Evolutionary conservation across 2,329 filamentous ascomycete genomes (phyloP).

Genomic region (Calonectria honghensis): DNA sequence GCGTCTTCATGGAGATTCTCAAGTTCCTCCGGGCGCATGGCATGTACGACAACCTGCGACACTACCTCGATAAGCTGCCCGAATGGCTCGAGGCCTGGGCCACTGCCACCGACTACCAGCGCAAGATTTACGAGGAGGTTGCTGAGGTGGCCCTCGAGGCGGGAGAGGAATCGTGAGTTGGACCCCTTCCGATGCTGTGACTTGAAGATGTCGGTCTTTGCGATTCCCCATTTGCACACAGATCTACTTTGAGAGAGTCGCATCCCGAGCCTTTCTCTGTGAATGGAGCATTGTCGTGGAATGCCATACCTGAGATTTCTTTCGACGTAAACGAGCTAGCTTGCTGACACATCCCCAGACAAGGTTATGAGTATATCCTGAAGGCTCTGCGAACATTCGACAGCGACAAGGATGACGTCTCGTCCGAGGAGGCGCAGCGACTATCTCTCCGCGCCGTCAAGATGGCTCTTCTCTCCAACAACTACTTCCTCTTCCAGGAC

Average conservation of each 20-base stretch:
- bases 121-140: slow-evolving; percentile 89
- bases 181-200: slow-evolving; percentile 19
- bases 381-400: slow-evolving; percentile 78
- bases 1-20: slow-evolving; percentile 92
- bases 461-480: slow-evolving; percentile 71
- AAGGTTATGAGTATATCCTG: slow-evolving; percentile 80
- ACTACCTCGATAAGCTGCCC: slow-evolving; percentile 88
- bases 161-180: slow-evolving; percentile 83
- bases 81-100: slow-evolving; percentile 90
- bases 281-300: slow-evolving; percentile 3
- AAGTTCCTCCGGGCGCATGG: slow-evolving; percentile 84
- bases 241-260: neutral
- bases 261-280: neutral
- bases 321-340: slow-evolving; percentile 19
- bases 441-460: slow-evolving; percentile 75
- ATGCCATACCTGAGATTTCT: neutral
- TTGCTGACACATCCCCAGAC: slow-evolving; percentile 61
- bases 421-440: slow-evolving; percentile 76
- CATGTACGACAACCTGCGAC: slow-evolving; percentile 88
- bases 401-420: slow-evolving; percentile 71
- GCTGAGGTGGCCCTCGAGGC: slow-evolving; percentile 87
- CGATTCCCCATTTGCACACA: neutral
- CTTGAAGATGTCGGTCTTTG: slow-evolving; percentile 21
- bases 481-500: slow-evolving; percentile 84
- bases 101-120: slow-evolving; percentile 86